Evolutionary conservation across 2,329 filamentous ascomycete genomes (phyloP).

Genomic region (Sphaerostilbella broomeana): DNA sequence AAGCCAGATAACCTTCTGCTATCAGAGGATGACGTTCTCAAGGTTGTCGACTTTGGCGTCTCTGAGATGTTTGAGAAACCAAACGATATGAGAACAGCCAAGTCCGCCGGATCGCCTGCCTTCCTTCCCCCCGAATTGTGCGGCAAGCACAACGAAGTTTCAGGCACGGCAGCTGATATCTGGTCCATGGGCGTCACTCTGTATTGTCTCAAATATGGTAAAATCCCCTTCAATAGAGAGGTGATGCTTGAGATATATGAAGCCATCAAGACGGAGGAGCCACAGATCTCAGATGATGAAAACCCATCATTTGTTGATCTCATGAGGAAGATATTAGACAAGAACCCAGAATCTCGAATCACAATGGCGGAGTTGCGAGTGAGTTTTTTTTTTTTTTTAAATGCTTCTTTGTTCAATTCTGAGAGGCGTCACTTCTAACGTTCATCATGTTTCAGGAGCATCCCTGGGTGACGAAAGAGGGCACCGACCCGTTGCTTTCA

Average conservation of each 20-base stretch:
- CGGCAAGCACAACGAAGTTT: conserved; percentile 77
- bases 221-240: conserved; percentile 75
- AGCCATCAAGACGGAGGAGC: conserved; percentile 67
- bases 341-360: conserved; percentile 77
- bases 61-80: conserved; percentile 94
- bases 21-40: conserved; percentile 86
- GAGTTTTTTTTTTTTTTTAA: too few species aligned
- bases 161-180: conserved; percentile 84
- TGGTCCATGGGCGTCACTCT: conserved; percentile 98
- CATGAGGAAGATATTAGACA: conserved; percentile 68
- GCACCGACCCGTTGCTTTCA: conserved; percentile 69
- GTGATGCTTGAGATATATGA: conserved; percentile 84
- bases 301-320: conserved; percentile 67
- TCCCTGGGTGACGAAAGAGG: conserved; percentile 82
- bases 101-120: conserved; percentile 89
- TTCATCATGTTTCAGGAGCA: conserved; percentile 57
- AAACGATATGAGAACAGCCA: conserved; percentile 80
- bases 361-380: conserved; percentile 77
- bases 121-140: conserved; percentile 93
- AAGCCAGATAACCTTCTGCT: conserved; percentile 95
- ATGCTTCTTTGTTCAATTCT: neutral
- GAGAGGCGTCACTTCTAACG: neutral
- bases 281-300: conserved; percentile 56
- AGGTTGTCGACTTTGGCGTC: conserved; percentile 97
- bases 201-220: conserved; percentile 85